phyloP scores from a whole-genome alignment of 1,284 basidiomycete species.

The Trametes hirsuta region DNA sequence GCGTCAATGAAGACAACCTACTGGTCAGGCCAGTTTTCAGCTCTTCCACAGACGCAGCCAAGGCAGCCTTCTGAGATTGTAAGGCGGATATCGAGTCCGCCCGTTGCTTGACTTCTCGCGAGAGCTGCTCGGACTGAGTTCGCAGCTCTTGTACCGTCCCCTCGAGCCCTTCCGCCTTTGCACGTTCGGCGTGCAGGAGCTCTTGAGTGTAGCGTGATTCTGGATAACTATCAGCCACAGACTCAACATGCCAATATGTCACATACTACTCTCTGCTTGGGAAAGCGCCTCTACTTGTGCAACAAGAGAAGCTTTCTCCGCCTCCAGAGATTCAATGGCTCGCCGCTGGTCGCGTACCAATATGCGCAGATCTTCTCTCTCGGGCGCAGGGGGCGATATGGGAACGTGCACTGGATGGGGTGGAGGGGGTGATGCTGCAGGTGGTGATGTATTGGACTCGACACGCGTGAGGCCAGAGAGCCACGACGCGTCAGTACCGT shows the following conservation, averaged over 20 bases:
- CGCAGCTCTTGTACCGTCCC: constrained; percentile 17
- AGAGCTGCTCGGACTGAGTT: constrained; percentile 11
- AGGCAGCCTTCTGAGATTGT: constrained; percentile 13
- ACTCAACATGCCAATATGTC: neutral
- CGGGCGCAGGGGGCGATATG: constrained; percentile 18
- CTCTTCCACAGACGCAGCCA: neutral
- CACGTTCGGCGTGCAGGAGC: constrained; percentile 30
- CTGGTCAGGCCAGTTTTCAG: constrained; percentile 7
- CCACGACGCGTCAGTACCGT: constrained; percentile 49
- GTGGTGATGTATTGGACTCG: constrained; percentile 34
- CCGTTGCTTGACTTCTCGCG: constrained; percentile 17
- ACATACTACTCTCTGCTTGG: constrained; percentile 52
- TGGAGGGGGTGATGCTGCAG: constrained; percentile 30
- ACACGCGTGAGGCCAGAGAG: constrained; percentile 58
- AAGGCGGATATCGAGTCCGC: constrained; percentile 7
- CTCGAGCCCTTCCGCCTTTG: constrained; percentile 21
- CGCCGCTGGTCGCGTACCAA: constrained; percentile 58
- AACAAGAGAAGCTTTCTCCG: constrained; percentile 66
- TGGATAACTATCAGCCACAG: constrained; percentile 5
- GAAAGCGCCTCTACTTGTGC: constrained; percentile 45
- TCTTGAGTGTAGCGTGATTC: constrained; percentile 30
- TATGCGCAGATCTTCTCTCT: constrained; percentile 38
- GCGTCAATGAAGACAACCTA: neutral
- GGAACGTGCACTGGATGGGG: constrained; percentile 21
- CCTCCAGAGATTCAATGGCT: constrained; percentile 68